These are phyloP conservation scores for Massarina eburnea DNA, from an alignment of 2,329 filamentous ascomycete species.

Conservation along the genomic window DNA sequence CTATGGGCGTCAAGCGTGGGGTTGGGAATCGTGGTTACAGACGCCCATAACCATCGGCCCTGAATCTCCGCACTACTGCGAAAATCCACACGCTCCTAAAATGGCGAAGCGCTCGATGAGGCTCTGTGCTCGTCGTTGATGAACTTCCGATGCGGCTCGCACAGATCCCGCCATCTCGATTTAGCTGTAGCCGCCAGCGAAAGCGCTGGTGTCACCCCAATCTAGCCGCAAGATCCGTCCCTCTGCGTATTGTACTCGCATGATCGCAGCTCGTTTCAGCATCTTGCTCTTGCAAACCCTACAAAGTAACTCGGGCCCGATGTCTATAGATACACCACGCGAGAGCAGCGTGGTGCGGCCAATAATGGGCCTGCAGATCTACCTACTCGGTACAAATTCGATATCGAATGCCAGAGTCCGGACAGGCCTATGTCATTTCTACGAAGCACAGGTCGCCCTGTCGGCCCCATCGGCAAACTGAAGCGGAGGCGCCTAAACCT, in stretches of 20 bases:
- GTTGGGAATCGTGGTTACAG: slow-evolving; percentile 3
- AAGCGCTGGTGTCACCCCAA: slow-evolving; percentile 32
- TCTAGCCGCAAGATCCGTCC: slow-evolving; percentile 11
- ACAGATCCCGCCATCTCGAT: slow-evolving; percentile 16
- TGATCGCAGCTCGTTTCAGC: neutral
- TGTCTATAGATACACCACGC: no score
- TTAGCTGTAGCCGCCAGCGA: slow-evolving; percentile 28
- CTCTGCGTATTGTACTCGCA: neutral
- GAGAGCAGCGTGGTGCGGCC: no score
- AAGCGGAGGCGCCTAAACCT: neutral
- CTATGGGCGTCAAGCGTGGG: slow-evolving; percentile 15
- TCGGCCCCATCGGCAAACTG: neutral
- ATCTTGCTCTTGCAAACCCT: no score
- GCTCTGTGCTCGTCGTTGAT: slow-evolving; percentile 27
- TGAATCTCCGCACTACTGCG: slow-evolving; percentile 14
- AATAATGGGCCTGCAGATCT: no score
- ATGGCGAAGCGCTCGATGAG: slow-evolving; percentile 30
- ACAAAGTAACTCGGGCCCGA: no score
- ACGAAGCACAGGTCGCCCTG: neutral
- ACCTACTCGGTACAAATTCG: neutral
- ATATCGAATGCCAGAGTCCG: neutral
- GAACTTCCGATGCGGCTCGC: slow-evolving; percentile 22
- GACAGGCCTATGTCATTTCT: slow-evolving; percentile 1
- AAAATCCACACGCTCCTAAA: slow-evolving; percentile 8
- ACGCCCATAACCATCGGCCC: slow-evolving; percentile 7